Conservation (phyloP, 495 filamentous ascomycete species). For the Sordaria brevicollis region DNA sequence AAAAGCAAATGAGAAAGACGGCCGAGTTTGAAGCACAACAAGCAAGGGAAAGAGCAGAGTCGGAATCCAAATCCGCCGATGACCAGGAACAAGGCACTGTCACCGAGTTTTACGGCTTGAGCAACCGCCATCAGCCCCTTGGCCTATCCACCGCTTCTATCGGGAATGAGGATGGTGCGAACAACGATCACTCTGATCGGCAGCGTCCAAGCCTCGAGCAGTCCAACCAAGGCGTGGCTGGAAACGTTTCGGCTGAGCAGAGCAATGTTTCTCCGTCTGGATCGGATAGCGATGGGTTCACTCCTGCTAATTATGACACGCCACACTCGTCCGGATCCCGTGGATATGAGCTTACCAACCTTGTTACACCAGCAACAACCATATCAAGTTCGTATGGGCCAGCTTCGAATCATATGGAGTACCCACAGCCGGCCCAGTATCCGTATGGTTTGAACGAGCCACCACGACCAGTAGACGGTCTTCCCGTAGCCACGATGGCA, state of each 20-base stretch:
- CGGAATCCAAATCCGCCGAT: slow-evolving; percentile 26
- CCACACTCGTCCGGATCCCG: slow-evolving; percentile 1
- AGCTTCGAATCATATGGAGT: slow-evolving; percentile 5
- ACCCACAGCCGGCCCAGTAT: slow-evolving; percentile 8
- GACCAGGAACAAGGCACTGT: slow-evolving; percentile 16
- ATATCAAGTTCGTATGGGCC: slow-evolving; percentile 3
- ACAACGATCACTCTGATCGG: slow-evolving; percentile 12
- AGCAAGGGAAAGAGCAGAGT: slow-evolving; percentile 37
- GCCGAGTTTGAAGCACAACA: slow-evolving; percentile 53
- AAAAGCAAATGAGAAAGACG: slow-evolving; percentile 66
- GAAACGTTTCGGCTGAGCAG: not conserved
- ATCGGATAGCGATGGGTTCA: slow-evolving; percentile 11
- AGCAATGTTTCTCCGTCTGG: slow-evolving; percentile 5
- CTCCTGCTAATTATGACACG: slow-evolving; percentile 7
- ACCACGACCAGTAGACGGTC: not conserved
- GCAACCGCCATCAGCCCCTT: slow-evolving; percentile 19
- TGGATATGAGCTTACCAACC: not conserved
- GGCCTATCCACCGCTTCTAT: slow-evolving; percentile 29
- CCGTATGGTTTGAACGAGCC: slow-evolving; percentile 2
- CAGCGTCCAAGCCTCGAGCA: slow-evolving; percentile 1
- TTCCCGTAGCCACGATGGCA: not conserved
- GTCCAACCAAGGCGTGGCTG: not conserved
- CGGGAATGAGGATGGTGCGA: slow-evolving; percentile 14
- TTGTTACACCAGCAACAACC: not conserved
- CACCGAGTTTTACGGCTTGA: slow-evolving; percentile 21